phyloP scores from a whole-genome alignment of 208 protist genomes.

The Acanthamoeba castellanii region DNA sequence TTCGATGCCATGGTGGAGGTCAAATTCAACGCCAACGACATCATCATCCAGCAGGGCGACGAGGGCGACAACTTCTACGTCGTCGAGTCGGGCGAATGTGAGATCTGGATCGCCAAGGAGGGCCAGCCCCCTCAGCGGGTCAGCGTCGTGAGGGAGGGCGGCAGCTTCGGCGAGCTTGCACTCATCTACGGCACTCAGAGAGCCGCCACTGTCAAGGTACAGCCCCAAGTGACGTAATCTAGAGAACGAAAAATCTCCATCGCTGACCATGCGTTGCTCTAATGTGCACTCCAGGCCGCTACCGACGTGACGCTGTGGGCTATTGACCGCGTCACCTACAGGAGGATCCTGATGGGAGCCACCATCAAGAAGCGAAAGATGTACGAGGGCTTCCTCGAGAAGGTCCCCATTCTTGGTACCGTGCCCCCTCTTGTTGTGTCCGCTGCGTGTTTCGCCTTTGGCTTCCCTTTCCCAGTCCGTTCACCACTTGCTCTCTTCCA shows the following conservation, averaged over 20 bases:
- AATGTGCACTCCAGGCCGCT: conserved; percentile 48
- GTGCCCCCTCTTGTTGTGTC: neutral
- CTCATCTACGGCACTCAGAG: conserved; percentile 89
- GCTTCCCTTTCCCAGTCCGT: too few species aligned
- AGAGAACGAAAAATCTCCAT: neutral
- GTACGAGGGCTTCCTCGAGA: conserved; percentile 87
- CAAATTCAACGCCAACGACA: conserved; percentile 74
- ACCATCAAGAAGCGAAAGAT: conserved; percentile 84
- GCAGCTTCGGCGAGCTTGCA: conserved; percentile 89
- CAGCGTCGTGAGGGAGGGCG: conserved; percentile 77
- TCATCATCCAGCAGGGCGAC: conserved; percentile 87
- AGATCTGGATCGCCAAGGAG: conserved; percentile 84
- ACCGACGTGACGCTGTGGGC: conserved; percentile 83
- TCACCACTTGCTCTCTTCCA: neutral
- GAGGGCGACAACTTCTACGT: conserved; percentile 91
- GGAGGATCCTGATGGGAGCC: conserved; percentile 86
- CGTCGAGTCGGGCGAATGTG: conserved; percentile 86
- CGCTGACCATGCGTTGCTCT: neutral
- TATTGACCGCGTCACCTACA: conserved; percentile 87
- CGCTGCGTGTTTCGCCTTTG: neutral
- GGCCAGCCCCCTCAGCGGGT: conserved; percentile 71
- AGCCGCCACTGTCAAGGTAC: conserved; percentile 88
- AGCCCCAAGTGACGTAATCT: neutral
- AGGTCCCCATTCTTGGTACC: conserved; percentile 85
- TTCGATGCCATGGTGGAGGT: conserved; percentile 86